phyloP scores from a whole-genome alignment of 306 rosid genomes.

The Lathyrus sativus region DNA sequence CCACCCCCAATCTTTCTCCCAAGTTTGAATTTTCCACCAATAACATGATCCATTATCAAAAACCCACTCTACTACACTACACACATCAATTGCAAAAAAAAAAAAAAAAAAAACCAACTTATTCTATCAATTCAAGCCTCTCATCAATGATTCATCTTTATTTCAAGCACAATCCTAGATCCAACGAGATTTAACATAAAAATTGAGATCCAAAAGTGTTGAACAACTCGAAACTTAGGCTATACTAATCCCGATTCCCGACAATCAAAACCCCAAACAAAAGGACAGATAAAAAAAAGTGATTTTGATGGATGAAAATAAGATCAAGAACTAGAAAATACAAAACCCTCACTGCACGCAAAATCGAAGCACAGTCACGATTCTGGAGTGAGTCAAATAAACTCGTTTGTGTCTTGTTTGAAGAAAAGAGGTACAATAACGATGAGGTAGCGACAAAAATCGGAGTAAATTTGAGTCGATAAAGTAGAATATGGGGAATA shows the following conservation, averaged over 20 bases:
- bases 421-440: slow-evolving; percentile 6
- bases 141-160: no score
- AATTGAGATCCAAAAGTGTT: slow-evolving; percentile 46
- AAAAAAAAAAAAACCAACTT: not conserved
- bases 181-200: slow-evolving; percentile 43
- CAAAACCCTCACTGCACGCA: slow-evolving; percentile 27
- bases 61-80: not conserved
- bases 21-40: slow-evolving; percentile 94
- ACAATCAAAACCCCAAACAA: slow-evolving; percentile 5
- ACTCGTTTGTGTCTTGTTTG: slow-evolving; percentile 21
- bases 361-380: slow-evolving; percentile 40
- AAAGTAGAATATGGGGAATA: slow-evolving; percentile 21
- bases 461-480: slow-evolving; percentile 15
- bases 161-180: slow-evolving; percentile 52
- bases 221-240: slow-evolving; percentile 36
- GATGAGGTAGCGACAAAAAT: slow-evolving; percentile 27
- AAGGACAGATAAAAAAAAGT: not conserved
- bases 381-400: slow-evolving; percentile 41
- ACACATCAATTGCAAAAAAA: slow-evolving; percentile 33
- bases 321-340: slow-evolving; percentile 40
- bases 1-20: slow-evolving; percentile 97
- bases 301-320: slow-evolving; percentile 33
- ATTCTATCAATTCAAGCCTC: slow-evolving; percentile 1
- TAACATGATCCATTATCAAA: slow-evolving; percentile 82
- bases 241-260: slow-evolving; percentile 13